Percentiles rank a stretch among this genome's conserved stretches.
Evolutionary conservation across 2,329 filamentous ascomycete species (phyloP).

Genomic region (Capronia americana): DNA sequence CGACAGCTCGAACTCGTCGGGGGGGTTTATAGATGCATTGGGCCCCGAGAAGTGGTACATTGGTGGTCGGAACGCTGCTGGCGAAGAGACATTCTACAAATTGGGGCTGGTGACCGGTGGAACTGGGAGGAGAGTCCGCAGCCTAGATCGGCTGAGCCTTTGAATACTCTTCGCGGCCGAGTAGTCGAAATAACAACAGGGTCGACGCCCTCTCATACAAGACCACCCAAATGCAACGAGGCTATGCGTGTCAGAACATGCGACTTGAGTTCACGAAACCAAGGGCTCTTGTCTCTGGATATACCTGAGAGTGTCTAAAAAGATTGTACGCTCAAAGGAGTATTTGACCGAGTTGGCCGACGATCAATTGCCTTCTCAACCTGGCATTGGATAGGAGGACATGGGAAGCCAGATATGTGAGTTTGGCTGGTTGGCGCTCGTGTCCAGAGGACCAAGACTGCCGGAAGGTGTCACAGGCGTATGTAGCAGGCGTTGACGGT

Average conservation of each 20-base stretch:
- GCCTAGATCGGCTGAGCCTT: constrained; percentile 57
- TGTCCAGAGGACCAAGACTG: background rate
- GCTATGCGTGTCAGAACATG: background rate
- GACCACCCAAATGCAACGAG: background rate
- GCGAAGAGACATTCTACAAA: constrained; percentile 57
- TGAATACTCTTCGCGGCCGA: constrained; percentile 38
- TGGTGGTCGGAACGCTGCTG: constrained; percentile 54
- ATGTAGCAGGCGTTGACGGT: background rate
- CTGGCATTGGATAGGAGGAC: background rate
- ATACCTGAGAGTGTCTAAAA: background rate
- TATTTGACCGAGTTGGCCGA: background rate
- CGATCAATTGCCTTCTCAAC: background rate
- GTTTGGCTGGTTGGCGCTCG: background rate
- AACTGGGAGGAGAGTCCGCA: constrained; percentile 52
- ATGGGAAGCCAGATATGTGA: background rate
- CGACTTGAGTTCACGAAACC: background rate
- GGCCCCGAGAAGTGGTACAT: constrained; percentile 60
- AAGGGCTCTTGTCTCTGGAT: background rate
- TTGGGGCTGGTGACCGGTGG: constrained; percentile 56
- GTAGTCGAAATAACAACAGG: too few relatives aligned
- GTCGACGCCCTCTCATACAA: background rate
- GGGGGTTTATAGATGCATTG: constrained; percentile 55
- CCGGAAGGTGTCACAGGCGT: background rate
- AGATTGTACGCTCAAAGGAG: background rate
- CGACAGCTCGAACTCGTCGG: constrained; percentile 55